Base-by-base conservation (phyloP, 345 rosid genomes). In the Limnanthes douglasii region DNA sequence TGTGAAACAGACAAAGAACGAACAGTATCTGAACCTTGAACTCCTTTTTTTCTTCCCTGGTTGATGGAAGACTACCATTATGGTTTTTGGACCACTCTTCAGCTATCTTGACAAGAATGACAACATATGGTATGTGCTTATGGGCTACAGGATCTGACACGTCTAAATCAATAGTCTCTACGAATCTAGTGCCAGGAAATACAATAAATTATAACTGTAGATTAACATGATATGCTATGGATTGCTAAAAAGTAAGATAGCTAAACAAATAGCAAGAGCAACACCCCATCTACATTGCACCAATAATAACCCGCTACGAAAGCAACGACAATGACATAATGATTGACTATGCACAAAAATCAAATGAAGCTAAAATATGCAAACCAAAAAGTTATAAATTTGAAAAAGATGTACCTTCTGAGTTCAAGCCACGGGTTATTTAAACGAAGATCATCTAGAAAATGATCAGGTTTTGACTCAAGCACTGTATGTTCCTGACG, bases 401-500 rank as follows among this genome's bases (percentile, higher is more conserved):
- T 1, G 24, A 45, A 22, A 36, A 18, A 5, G 18, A 17, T 42
- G 20, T 43, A 83, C 95, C 76, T 62, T 57, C 48, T 75, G 45
- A 90, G 78, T 57, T 80, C 86, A 41, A 84, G 82, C 95, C 98
- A 90, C 31, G 95, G 95, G 38, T 80, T 75, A 68, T 90, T 90
- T 41, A 90, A 60, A 46, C 94, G 92, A 44, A 84, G 95, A 66
- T 84, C 86, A 33, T 90, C 95, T 48, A 84, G 66, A 64, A 72
- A 90, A 70, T 90, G 94, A 65, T 90, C 95, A 34, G 98, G 95
- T 63, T 90, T 90, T 46, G 98, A 80, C 53, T 90, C 95, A 42
- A 90, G 48, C 21, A 90, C 75, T 11, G 78, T 37, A 63, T 90
- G 98, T 45, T 90, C 95, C 98, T 90, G 73, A 48, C 5, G 25